Conservation (phyloP, 768 basidiomycete genomes). For the Coprinopsis strossmayeri region DNA sequence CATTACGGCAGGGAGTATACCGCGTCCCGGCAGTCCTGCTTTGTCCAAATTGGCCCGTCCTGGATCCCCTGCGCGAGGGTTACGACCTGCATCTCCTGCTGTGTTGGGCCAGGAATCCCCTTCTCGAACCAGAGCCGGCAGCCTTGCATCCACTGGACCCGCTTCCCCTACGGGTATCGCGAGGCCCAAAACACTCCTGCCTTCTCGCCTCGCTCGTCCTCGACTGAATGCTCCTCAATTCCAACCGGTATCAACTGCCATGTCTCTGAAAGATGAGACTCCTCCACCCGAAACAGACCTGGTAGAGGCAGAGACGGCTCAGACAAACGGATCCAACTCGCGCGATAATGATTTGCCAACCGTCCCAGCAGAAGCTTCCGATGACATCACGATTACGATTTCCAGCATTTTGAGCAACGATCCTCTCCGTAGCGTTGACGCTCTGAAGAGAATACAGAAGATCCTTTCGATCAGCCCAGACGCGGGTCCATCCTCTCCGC, state of each 20-base stretch:
- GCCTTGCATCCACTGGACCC: constrained; percentile 22
- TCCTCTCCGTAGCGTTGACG: constrained; percentile 80
- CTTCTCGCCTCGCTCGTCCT: constrained; percentile 69
- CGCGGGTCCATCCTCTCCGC: constrained; percentile 56
- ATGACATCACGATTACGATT: constrained; percentile 75
- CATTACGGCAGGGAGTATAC: constrained; percentile 31
- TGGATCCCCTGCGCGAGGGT: constrained; percentile 38
- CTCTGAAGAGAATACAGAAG: constrained; percentile 88
- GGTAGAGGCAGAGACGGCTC: constrained; percentile 1
- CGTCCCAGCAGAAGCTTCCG: constrained; percentile 28
- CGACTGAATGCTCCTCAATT: constrained; percentile 39
- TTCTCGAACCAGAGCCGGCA: constrained; percentile 23
- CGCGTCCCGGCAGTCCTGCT: constrained; percentile 29
- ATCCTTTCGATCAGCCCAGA: constrained; percentile 75
- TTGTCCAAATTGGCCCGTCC: constrained; percentile 34
- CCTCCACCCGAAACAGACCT: constrained; percentile 10
- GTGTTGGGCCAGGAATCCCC: constrained; percentile 38
- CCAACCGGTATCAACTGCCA: background rate
- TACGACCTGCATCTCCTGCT: constrained; percentile 38
- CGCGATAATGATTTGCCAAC: constrained; percentile 21
- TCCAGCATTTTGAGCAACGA: constrained; percentile 88
- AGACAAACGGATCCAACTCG: constrained; percentile 6
- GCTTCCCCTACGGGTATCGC: constrained; percentile 38
- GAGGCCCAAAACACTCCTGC: constrained; percentile 63
- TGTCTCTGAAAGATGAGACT: constrained; percentile 21